Evolutionary conservation across 1,284 basidiomycete genomes (phyloP), one percentile per base, ranked within the genome.

Genomic region (Cryptococcus hybrid): DNA sequence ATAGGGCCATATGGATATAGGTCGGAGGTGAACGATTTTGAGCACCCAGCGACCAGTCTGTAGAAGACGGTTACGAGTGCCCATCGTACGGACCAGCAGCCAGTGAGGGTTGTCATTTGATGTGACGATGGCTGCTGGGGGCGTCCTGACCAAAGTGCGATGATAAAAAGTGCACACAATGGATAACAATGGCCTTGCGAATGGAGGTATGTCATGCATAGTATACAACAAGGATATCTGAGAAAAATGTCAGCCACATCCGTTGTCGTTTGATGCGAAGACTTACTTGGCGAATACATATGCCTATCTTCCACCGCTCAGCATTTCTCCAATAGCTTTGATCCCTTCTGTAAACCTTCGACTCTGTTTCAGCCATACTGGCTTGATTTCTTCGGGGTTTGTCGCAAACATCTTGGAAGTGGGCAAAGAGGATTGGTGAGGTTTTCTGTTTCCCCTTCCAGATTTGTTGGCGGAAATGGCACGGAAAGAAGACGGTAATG

Each of bases 331-430:
- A 42, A 78, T 59, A 44, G 58, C 50, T 44, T 61, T 61, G 1
- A 77, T 69, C 5, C 74, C 74, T 1, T 45, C 30, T n/a, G 63
- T 61, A 54, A 76, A 76, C 54, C 54, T 56, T 15, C 46, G 30
- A 53, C 68, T 74, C 34, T 61, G 57, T n/a, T 54, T 62, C 15
- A 78, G 58, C 70, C 66, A 66, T 18, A 68, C 69, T 9, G 63
- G 54, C 47, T 60, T 48, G 37, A 76, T 64, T 39, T 75, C 74
- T 34, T 69, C 72, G 0, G 74, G 73, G 11, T 59, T 65, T 3
- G 63, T 56, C 3, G 52, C 59, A 56, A 76, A 74, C 68, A 74
- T 74, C 47, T 61, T 61, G 1, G 57, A 54, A 7, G 63, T 60
- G 4, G 67, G 61, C 8, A 64, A 52, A 24, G 35, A 36, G 4